Base-by-base conservation (phyloP, 306 rosid species). In the Glycyrrhiza uralensis region DNA sequence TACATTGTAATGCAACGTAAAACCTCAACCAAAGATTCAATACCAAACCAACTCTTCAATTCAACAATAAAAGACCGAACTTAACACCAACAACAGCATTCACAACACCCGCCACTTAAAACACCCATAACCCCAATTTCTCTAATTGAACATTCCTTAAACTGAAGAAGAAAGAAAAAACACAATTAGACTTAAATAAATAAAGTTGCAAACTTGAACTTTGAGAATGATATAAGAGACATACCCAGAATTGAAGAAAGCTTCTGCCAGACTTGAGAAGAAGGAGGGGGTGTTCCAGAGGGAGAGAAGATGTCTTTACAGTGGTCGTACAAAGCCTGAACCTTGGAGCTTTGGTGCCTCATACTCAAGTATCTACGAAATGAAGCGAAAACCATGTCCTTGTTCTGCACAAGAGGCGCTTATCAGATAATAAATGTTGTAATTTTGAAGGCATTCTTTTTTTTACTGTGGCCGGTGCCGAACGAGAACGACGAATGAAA, bases 241-340 rank as follows among this genome's bases (percentile, higher is more conserved):
- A 72, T 83, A 94, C 98, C 98, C 57, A 94, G 51, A 46, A 89
- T 76, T 54, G 95, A 80, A 84, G 82, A 77, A 33, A 91, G 89
- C 64, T 80, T 84, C 17, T 59, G 82, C 76, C 86, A 24, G 15
- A 83, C 73, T 29, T 79, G 87, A 19, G 95, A 72, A 10, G 89
- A 64, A 17, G 90, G 86, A 41, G 83, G 72, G 65, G 81, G 72
- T 47, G 74, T 18, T 75, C 75, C 79, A 0, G 89, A 80, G 68
- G 90, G 87, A 2, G 88, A 73, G 64, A 91, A 89, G 38, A 64
- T 77, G 47, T 30, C 71, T 49, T 76, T 87, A 76, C 99, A 94
- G 75, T 89, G 90, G 13, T 87, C 91, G 61, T 89, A 86, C 57
- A 91, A 78, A 59, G 71, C 64, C 78, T 94, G 93, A 56, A 91